A percentile compares a stretch with the other conserved stretches of the same genome.
These are phyloP conservation scores for Acer negundo DNA, from an alignment of 345 rosid genomes.

Conservation along the genomic window DNA sequence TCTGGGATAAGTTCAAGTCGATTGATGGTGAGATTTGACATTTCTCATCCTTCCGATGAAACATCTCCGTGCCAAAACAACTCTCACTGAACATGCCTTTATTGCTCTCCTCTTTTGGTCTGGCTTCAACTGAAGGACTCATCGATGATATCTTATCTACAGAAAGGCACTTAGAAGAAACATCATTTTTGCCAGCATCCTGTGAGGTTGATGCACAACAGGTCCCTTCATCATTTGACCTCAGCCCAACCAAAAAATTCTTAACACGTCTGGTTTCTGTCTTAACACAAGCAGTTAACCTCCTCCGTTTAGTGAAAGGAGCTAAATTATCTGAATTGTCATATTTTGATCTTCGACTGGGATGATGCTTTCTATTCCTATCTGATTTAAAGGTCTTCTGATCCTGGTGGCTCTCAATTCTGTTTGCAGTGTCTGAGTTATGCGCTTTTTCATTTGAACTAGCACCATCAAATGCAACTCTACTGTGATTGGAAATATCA, in stretches of 20 bases:
- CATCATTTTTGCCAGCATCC: conserved; percentile 28
- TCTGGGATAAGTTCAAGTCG: conserved; percentile 36
- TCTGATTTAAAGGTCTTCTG: conserved; percentile 21
- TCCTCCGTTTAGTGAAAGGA: conserved; percentile 48
- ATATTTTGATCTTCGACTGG: conserved; percentile 42
- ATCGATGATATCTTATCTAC: conserved; percentile 20
- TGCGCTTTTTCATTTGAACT: conserved; percentile 25
- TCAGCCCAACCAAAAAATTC: conserved; percentile 26
- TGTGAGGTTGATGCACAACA: conserved; percentile 20
- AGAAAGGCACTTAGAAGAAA: conserved; percentile 15
- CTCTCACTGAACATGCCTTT: conserved; percentile 7
- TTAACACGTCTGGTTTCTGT: conserved; percentile 35
- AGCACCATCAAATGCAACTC: conserved; percentile 16
- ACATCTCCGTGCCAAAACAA: conserved; percentile 17
- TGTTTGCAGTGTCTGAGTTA: conserved; percentile 31
- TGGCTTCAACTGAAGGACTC: conserved; percentile 25
- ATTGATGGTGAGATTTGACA: conserved; percentile 24
- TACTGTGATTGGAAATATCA: conserved; percentile 1
- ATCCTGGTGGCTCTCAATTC: conserved; percentile 29
- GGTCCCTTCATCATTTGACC: conserved; percentile 35
- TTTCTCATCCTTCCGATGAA: conserved; percentile 17
- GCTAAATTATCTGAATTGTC: conserved; percentile 37
- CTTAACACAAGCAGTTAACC: conserved; percentile 54
- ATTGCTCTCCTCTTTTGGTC: conserved; percentile 25
- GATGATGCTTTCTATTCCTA: conserved; percentile 45